phyloP scores from a whole-genome alignment of 2,329 filamentous ascomycete genomes.

The Fusarium globosum region DNA sequence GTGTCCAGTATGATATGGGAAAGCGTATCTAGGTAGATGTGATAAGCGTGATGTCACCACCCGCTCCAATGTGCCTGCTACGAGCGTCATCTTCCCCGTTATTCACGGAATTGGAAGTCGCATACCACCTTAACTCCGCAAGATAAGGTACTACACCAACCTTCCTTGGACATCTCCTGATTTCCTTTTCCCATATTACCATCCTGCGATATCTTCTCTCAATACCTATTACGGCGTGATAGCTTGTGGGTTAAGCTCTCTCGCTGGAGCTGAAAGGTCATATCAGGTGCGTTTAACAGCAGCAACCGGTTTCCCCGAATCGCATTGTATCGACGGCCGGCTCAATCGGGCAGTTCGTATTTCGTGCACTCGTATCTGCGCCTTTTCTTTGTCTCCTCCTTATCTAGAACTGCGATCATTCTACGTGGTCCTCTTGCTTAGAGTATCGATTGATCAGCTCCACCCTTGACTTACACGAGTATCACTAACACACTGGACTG shows the following conservation, averaged over 20 bases:
- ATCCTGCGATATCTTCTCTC: background rate
- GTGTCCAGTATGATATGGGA: background rate
- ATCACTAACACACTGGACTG: background rate
- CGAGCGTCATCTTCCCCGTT: constrained; percentile 14
- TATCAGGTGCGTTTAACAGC: constrained; percentile 3
- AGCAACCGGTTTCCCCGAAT: background rate
- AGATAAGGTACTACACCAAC: constrained; percentile 8
- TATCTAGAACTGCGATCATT: background rate
- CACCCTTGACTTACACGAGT: constrained; percentile 4
- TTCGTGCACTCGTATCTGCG: background rate
- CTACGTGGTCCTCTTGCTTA: background rate
- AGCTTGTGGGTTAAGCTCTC: background rate
- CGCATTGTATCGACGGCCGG: background rate
- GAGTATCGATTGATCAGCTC: constrained; percentile 7
- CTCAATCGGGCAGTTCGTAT: background rate
- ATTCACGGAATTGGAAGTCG: constrained; percentile 11
- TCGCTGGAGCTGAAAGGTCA: background rate
- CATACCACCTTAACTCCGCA: constrained; percentile 28
- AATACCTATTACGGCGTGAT: background rate
- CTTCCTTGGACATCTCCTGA: background rate
- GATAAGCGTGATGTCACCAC: constrained; percentile 32
- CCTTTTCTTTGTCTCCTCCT: background rate
- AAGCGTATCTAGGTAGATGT: background rate
- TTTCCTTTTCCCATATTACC: background rate
- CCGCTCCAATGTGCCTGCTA: background rate